Conservation (phyloP, 306 rosid species). For the Sphenostylis stenocarpa region DNA sequence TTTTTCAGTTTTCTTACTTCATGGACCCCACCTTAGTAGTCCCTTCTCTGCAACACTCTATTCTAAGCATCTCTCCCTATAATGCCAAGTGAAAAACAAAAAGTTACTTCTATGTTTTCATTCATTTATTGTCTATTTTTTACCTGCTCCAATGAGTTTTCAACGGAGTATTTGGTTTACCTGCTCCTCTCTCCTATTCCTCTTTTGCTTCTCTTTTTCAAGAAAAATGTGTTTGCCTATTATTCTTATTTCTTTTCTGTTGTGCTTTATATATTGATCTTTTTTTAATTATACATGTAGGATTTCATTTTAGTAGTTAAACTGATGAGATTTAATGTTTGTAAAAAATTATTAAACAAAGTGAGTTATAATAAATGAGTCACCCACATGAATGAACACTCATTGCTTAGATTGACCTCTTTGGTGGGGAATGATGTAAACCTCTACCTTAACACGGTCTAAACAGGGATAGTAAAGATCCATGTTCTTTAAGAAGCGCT, state of each 20-base stretch:
- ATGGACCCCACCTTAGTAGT: conserved; percentile 28
- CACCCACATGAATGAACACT: not conserved
- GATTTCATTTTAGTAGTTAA: too few species aligned
- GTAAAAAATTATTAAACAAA: not conserved
- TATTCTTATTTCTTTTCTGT: too few species aligned
- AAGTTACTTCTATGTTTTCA: not conserved
- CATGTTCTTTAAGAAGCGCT: not conserved
- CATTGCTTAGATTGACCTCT: not conserved
- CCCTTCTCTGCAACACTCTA: conserved; percentile 5
- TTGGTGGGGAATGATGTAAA: not conserved
- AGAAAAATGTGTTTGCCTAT: too few species aligned
- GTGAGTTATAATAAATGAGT: not conserved
- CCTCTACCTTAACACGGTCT: not conserved
- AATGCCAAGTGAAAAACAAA: not conserved
- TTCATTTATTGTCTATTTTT: too few species aligned
- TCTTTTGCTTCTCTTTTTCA: too few species aligned
- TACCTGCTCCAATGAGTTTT: not conserved
- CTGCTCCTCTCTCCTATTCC: too few species aligned
- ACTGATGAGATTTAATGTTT: too few species aligned
- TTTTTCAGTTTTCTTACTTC: conserved; percentile 22
- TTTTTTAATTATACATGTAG: too few species aligned
- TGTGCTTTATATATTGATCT: too few species aligned
- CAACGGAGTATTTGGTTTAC: too few species aligned
- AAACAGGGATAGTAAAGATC: not conserved
- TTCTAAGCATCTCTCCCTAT: conserved; percentile 4